Base-by-base conservation (phyloP, 768 basidiomycete species). In the Pleurotus sapidus region DNA sequence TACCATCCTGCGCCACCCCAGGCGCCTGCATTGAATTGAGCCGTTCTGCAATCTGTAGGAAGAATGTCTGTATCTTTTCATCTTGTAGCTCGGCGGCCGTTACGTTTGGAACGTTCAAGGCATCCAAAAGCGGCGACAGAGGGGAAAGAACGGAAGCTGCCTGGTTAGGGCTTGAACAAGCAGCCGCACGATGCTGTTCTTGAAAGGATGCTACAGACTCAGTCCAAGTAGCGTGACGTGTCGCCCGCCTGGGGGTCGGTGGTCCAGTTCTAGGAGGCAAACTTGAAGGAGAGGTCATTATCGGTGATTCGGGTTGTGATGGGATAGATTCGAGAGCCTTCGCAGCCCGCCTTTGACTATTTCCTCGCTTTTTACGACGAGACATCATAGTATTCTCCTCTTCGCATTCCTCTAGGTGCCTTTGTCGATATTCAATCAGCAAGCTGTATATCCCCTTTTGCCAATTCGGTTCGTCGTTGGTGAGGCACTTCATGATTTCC, bases 371-470 rank as follows among this genome's bases (percentile, higher is more conserved):
- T 73, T 68, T 49, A 5, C 53, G 54, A 67, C 18, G 70, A 70
- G 34, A 75, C 58, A 43, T 61, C 37, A 67, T 65, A 37, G 84
- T 79, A 57, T 89, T 84, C 49, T 89, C 88, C 56, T 89, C 88
- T 57, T 88, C 84, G 68, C 84, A 90, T 60, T 86, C 81, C 65
- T 91, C 88, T 43, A 92, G 68, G 56, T 87, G 85, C 62, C 80
- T 84, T 49, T 82, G 81, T 45, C 95, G 84, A 72, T 97, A 98
- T 61, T 84, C 85, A 55, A 88, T 77, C n/a, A 99, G 79, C 4
- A 98, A 74, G 66, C 91, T 87, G 71, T 99, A 99, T 48, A 98
- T 91, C 0, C 92, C 93, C 72, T 99, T 98, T 69, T 98, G 93
- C 91, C 93, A 95, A 25, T 89, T 95, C 50, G 85, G 85, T 56